Evolutionary conservation across 1,139 yeast genomes (phyloP), one percentile per base, ranked within the genome.

Genomic region (Candida sanyaensis): DNA sequence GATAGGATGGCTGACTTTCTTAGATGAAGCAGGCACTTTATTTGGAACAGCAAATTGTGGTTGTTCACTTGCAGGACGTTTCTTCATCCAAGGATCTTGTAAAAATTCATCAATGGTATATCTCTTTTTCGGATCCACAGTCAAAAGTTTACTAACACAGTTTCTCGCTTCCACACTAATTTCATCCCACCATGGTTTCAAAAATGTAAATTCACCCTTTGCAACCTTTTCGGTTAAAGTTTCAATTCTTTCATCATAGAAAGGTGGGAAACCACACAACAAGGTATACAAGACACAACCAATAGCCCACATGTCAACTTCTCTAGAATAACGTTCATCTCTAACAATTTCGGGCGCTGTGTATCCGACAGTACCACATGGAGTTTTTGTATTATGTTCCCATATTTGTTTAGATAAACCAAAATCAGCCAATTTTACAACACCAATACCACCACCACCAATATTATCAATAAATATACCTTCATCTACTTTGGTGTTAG

Each of bases 21-120:
- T 21, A 9, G 30, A 38, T 31, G 45, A 29, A 21, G 44, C 46
- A 23, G 42, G 45, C 5, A 28, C 31, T n/a, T 33, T 32, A 23
- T 36, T 17, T 33, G 29, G 34, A 34, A 17, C 45, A 21, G 45
- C 43, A 12, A 37, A 31, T 8, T 44, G 44, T 43, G 29, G 32
- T 34, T 27, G 21, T 13, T 21, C 48, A n/a, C 42, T 31, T 9
- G 33, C 33, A n/a, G 52, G 42, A 52, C 52, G 50, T 51, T 46
- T 52, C 51, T 71, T 69, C 58, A 87, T 77, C 98, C 98, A 92
- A 2, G 97, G 96, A 66, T 92, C 97, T 41, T 75, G 73, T 57
- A 92, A 73, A 50, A 92, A 81, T 50, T 91, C 87, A 47, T 85
- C 86, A 52, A 90, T 86, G 6, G 88, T 83, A 64, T 89, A 90